These are phyloP conservation scores for Davidsoniella virescens DNA, from an alignment of 2,329 filamentous ascomycete species.

Conservation along the genomic window DNA sequence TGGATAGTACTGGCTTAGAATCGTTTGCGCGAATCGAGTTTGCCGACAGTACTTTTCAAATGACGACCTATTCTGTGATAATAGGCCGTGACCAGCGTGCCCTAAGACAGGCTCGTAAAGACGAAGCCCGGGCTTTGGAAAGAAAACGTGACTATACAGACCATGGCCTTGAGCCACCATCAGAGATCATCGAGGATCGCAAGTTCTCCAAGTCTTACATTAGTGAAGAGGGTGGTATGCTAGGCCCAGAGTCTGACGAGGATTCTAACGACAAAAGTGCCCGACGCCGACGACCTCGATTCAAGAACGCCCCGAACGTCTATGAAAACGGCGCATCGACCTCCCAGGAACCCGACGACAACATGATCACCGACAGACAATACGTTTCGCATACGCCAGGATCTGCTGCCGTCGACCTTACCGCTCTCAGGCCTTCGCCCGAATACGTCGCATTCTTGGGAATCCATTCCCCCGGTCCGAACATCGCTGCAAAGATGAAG, in stretches of 20 bases:
- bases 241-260: constrained; percentile 46
- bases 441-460: constrained; percentile 48
- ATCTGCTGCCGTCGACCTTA: constrained; percentile 42
- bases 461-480: constrained; percentile 52
- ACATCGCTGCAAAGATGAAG: constrained; percentile 47
- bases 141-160: constrained; percentile 31
- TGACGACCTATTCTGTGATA: constrained; percentile 58
- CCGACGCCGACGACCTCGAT: constrained; percentile 4
- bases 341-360: constrained; percentile 22
- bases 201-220: constrained; percentile 50
- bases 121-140: constrained; percentile 32
- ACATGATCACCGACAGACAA: constrained; percentile 39
- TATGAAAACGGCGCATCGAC: constrained; percentile 1
- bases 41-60: constrained; percentile 59
- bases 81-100: constrained; percentile 55
- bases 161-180: constrained; percentile 33
- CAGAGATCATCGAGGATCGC: constrained; percentile 33
- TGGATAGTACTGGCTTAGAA: constrained; percentile 24
- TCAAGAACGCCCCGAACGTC: neutral
- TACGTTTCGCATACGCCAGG: constrained; percentile 44
- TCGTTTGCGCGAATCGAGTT: constrained; percentile 51
- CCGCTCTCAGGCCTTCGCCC: constrained; percentile 42
- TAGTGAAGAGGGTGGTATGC: constrained; percentile 53
- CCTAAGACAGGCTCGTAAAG: constrained; percentile 35
- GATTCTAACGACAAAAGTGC: constrained; percentile 23